Base-by-base conservation (phyloP, 164 flowering plant genomes). In the Chimonanthus salicifolius region DNA sequence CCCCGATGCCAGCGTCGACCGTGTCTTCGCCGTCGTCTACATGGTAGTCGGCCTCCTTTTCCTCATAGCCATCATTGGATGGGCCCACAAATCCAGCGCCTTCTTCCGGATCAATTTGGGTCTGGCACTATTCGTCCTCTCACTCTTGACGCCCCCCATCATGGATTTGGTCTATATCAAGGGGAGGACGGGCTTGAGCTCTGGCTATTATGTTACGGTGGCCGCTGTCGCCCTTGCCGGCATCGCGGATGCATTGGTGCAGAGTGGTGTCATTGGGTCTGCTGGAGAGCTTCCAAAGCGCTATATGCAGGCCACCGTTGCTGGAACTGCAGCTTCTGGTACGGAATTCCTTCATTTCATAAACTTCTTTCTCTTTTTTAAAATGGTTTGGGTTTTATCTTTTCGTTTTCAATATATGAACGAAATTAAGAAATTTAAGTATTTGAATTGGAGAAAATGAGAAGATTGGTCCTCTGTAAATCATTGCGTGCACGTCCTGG, bases 281-380 rank as follows among this genome's bases (percentile, higher is more conserved):
- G 99, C 99, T n/a, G 97, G 99, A 0, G 96, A 90, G 79, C 74
- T 95, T 78, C 97, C 99, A 3, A 94, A 86, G 80, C 81, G 90
- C 77, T 93, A 93, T 62, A 93, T 95, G 97, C 99, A 93, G 77
- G 98, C 99, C 33, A 85, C 88, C 60, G 87, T 90, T 58, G 98
- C 99, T n/a, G 98, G 99, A 4, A 95, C 97, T 47, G 99, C 94
- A 7, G 94, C 89, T 79, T 95, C 99, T 33, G 99, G 99, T 94
- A 79, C 33, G 65, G 65, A 62, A 20, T 6, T 62, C 9, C 65
- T 62, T 0, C 33, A 33, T 33, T 33, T 33, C 33, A 33, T 33
- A 33, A 33, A 33, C 3, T 62, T 21, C 43, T 62, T 20, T 1
- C 7, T 62, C 65, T n/a, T 3, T 33, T 62, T 18, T 18, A 9